Evolutionary conservation across 495 filamentous ascomycete species (phyloP), one percentile per base, ranked within the genome.

Genomic region (Amphirosellinia nigrospora): DNA sequence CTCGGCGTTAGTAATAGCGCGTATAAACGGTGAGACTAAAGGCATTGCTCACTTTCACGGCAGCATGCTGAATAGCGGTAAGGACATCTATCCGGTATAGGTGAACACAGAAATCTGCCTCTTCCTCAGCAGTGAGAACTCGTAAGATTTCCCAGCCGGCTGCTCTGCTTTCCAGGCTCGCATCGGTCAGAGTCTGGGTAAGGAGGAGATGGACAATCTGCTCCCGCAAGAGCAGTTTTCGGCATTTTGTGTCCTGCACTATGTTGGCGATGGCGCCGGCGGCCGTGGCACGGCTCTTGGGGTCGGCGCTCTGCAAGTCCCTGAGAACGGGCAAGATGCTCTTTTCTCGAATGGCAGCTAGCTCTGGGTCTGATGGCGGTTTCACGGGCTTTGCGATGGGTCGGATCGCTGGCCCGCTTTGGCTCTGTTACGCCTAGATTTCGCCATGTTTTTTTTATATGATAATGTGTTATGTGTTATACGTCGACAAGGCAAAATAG

Each of bases 61-160:
- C 78, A 52, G 84, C 85, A 76, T 84, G 82, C 56, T 83, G 79
- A 56, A 87, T 80, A 21, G 88, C 85, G 23, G 86, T 86, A 46
- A 90, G 69, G 26, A 88, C 75, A 74, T 89, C 87, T 39, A 85
- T 78, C 60, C 89, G 77, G 69, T 83, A 89, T 64, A 90, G 74
- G 65, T 89, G 86, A n/a, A 90, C 79, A 66, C 86, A 87, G 56
- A 90, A 89, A 67, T 88, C 87, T 8, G 81, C 79, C 66, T 89
- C 87, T 71, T 90, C 89, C 67, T 88, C 85, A 69, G 84, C 77
- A 13, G 83, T 84, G 52, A 90, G 82, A 34, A 87, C 85, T 68
- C 83, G 79, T 60, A 90, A 82, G 69, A 89, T 86, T 15, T 85
- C 82, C 89, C 89, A 90, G 5, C 87, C 88, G 28, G 86, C 85